Base-by-base conservation (phyloP, 768 basidiomycete genomes). In the Wakefieldia striispora region DNA sequence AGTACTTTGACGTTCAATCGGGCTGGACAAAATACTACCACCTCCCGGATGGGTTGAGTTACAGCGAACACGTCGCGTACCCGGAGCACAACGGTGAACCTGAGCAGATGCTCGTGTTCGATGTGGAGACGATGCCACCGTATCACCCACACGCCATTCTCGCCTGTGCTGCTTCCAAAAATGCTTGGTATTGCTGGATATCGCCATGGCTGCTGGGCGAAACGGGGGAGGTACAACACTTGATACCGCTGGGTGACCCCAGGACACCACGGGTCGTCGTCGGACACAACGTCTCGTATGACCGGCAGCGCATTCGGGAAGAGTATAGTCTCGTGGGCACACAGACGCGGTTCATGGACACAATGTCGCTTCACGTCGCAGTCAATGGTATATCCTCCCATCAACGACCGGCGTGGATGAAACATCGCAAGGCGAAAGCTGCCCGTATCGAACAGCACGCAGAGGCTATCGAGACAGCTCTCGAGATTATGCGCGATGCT, bases 281-380 rank as follows among this genome's bases (percentile, higher is more conserved):
- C 26, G 95, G 97, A 3, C 97, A 99, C 68, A 97, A 97, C 61
- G 86, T 98, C 37, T 89, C 93, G 1, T 98, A 93, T 66, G 97
- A 99, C 67, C 82, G 95, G 16, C 85, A 82, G 14, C 79, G 95
- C 11, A 73, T 95, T 29, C 64, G 68, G 26, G 89, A 95, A 54
- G 97, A 99, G 66, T 98, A 98, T 64, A 71, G 71, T 54, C 63
- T 95, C 6, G 58, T 70, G 2, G 76, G 78, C 1, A 88, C 87
- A 0, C 69, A 77, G 43, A 93, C 79, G 29, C 82, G 95, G 6
- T 99, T 89, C 64, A 68, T 97, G 42, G 95, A 98, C 65, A 99
- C 95, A 0, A 91, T 99, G 83, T 83, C 93, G 1, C 75, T 99
- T 6, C 95, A 99, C 64, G 86, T 94, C 43, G 92, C 97, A 9